Evolutionary conservation across 148 eudicot genomes (phyloP), one percentile per base, ranked within the genome.

Genomic region (Salicornia ramosissima): DNA sequence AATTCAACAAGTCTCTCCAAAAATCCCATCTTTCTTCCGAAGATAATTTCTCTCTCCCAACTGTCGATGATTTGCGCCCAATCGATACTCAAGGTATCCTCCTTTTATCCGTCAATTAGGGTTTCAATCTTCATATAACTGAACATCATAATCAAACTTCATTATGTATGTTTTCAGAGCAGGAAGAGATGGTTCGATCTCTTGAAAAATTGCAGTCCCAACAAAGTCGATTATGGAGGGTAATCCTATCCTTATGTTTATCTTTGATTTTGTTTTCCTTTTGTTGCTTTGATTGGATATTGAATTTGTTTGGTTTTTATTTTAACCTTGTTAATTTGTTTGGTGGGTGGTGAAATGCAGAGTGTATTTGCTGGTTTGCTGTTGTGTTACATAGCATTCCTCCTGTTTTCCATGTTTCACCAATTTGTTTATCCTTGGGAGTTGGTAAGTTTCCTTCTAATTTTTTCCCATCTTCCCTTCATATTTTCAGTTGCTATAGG

Each of bases 351-450:
- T 53, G 60, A n/a, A n/a, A n/a, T n/a, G n/a, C n/a, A 93, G 96
- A 60, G 77, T 33, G 89, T 93, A 53, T 93, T 88, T 69, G 80
- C 86, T 47, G 83, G 67, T 25, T 59, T 93, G 58, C 54, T 87
- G 29, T 71, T 36, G 21, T 77, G 89, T 49, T 90, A 83, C 72
- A 72, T 73, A 65, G 76, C 76, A 28, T 93, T 93, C 76, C 86
- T 93, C 30, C 25, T 90, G 52, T 93, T 78, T 81, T 90, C 95
- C 57, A 88, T 88, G 45, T 87, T 80, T 74, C 89, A 84, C 18
- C 98, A 93, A 75, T 75, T 78, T 75, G 73, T 70, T 52, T 79
- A 75, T 79, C 98, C 98, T 0, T 93, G 98, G 98, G 98, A 93
- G 64, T 67, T 86, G 98, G 98, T 93, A 77, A 86, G 25, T 52